Evolutionary conservation across 2,329 filamentous ascomycete species (phyloP).

Genomic region (Teratosphaeria zuluensis): DNA sequence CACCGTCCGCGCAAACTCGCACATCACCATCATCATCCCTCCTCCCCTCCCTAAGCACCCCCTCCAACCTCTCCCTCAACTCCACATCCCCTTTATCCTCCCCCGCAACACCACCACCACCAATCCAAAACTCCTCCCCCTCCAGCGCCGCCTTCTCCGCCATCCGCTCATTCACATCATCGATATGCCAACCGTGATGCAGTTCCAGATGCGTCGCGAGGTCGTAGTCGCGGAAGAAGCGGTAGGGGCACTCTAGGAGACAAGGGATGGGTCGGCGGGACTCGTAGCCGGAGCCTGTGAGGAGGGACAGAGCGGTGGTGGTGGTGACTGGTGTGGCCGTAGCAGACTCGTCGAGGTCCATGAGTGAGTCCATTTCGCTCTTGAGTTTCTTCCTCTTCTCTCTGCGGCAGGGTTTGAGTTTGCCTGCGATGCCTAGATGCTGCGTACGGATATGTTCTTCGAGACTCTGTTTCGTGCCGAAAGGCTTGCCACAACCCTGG

Average conservation of each 20-base stretch:
- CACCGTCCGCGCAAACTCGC: too few species aligned
- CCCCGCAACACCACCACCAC: slow-evolving; percentile 18
- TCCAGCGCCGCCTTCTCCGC: slow-evolving; percentile 30
- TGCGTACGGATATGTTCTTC: slow-evolving; percentile 78
- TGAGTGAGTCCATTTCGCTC: not conserved
- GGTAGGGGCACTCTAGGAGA: slow-evolving; percentile 40
- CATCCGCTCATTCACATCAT: slow-evolving; percentile 27
- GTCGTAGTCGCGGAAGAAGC: slow-evolving; percentile 50
- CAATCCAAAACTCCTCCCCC: slow-evolving; percentile 39
- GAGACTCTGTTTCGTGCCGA: slow-evolving; percentile 66
- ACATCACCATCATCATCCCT: too few species aligned
- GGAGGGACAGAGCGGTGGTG: slow-evolving; percentile 27
- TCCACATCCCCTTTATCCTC: not conserved
- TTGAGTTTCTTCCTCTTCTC: slow-evolving; percentile 4
- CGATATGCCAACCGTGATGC: slow-evolving; percentile 31
- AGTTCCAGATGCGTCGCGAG: slow-evolving; percentile 46
- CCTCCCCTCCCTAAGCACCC: not conserved
- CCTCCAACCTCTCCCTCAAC: not conserved
- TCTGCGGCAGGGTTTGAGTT: slow-evolving; percentile 4
- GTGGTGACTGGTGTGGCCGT: not conserved
- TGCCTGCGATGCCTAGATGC: slow-evolving; percentile 52
- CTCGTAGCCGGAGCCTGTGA: slow-evolving; percentile 50
- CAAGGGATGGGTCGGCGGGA: slow-evolving; percentile 43
- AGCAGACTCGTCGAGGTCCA: slow-evolving; percentile 7
- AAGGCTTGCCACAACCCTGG: slow-evolving; percentile 59